Evolutionary conservation across 164 flowering plant species (phyloP), one percentile per base, ranked within the genome.

Genomic region (Berberis vulgaris): DNA sequence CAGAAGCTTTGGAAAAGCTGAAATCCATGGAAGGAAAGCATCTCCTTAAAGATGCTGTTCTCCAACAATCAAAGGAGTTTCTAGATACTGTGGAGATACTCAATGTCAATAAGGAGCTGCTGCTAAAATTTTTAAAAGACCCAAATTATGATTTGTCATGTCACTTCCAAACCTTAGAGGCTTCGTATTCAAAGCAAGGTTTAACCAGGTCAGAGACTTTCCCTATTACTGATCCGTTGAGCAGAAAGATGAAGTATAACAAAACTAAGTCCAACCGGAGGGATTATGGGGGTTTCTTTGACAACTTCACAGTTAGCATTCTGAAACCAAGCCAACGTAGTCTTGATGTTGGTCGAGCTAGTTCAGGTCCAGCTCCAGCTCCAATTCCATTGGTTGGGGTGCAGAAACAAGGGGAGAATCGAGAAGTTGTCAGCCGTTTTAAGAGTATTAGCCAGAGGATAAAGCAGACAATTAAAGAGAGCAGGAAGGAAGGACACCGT

Each of bases 401-500:
- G 45, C 80, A 73, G 61, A 73, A 73, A 3, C 65, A 26, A 26
- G 26, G 26, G 26, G 26, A 26, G 26, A 26, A 26, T 26, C 26
- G 26, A 26, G 26, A 26, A 26, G 26, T 26, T 26, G 26, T 26
- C 26, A 26, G 61, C 58, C 82, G 80, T 49, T 83, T 93, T 62
- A 86, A 80, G 72, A 70, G 76, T 72, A 78, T 93, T 26, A 82
- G 67, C 65, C 72, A 78, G 41, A 84, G 69, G 59, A 65, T 90
- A 60, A 82, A 76, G 43, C 79, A 82, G 67, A 86, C 77, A 8
- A 79, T 90, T 52, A 74, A 65, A 54, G 91, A 83, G 70, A 76
- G 83, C 67, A 76, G 71, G 68, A 84, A 79, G 65, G 95, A 88
- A 76, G 76, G 65, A 63, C 79, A 74, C 3, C 77, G 83, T 53